phyloP scores from a whole-genome alignment of 2,329 filamentous ascomycete genomes.

The Exophiala xenobiotica region DNA sequence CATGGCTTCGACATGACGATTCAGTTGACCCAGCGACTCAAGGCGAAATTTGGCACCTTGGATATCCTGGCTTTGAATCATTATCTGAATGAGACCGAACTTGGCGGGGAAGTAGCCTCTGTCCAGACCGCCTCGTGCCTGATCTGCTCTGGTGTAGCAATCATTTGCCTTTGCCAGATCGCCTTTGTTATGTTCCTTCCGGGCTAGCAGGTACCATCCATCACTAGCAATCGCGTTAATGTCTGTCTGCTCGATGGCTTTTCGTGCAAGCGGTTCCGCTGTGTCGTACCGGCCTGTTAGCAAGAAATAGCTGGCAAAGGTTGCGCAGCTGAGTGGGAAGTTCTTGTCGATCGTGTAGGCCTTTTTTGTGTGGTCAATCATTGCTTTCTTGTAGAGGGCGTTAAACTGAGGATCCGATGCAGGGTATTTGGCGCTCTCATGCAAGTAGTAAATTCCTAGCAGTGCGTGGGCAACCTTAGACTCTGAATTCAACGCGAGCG shows the following conservation, averaged over 20 bases:
- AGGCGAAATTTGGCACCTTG: slow-evolving; percentile 90
- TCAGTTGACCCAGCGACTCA: slow-evolving; percentile 82
- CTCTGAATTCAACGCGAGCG: slow-evolving; percentile 67
- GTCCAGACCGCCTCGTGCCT: slow-evolving; percentile 87
- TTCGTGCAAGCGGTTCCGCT: slow-evolving; percentile 82
- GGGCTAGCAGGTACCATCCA: slow-evolving; percentile 91
- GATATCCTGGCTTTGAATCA: slow-evolving; percentile 73
- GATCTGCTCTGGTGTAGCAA: slow-evolving; percentile 86
- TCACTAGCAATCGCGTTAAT: slow-evolving; percentile 96
- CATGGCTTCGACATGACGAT: slow-evolving; percentile 83
- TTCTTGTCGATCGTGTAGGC: slow-evolving; percentile 93
- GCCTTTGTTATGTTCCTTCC: slow-evolving; percentile 83
- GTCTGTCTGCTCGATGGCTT: slow-evolving; percentile 92
- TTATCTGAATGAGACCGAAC: slow-evolving; percentile 87
- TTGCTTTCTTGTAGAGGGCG: slow-evolving; percentile 83
- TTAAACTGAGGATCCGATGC: slow-evolving; percentile 84
- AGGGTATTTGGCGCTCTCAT: slow-evolving; percentile 77
- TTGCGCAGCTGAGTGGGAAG: slow-evolving; percentile 82
- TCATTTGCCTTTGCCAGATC: slow-evolving; percentile 74
- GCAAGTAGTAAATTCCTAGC: slow-evolving; percentile 84
- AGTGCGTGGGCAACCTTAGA: slow-evolving; percentile 90
- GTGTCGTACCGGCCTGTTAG: slow-evolving; percentile 76
- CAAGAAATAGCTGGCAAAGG: slow-evolving; percentile 87
- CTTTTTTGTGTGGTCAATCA: slow-evolving; percentile 90
- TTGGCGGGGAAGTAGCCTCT: slow-evolving; percentile 90